phyloP scores from a whole-genome alignment of 768 basidiomycete species.

The Rhodotorula taiwanensis region DNA sequence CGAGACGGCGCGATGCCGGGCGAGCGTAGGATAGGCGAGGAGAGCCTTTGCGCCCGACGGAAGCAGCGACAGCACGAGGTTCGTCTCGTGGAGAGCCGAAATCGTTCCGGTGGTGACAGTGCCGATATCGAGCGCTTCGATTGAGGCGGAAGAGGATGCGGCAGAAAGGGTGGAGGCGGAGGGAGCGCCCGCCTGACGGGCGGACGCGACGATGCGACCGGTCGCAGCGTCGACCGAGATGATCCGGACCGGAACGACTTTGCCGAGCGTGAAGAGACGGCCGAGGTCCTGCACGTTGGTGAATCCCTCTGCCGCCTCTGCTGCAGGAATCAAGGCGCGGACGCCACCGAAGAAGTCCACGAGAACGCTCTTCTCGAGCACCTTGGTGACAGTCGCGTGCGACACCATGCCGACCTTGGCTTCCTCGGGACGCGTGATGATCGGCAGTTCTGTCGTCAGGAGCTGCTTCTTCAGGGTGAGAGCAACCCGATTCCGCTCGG shows the following conservation, averaged over 20 bases:
- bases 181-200: conserved; percentile 62
- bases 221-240: conserved; percentile 57
- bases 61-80: conserved; percentile 65
- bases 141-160: conserved; percentile 58
- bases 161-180: conserved; percentile 40
- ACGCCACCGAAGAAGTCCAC: conserved; percentile 88
- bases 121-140: conserved; percentile 61
- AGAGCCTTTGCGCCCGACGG: conserved; percentile 56
- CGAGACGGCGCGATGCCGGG: conserved; percentile 65
- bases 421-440: conserved; percentile 61
- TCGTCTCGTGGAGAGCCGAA: conserved; percentile 76
- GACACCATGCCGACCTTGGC: conserved; percentile 63
- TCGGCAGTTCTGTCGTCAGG: conserved; percentile 67
- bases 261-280: conserved; percentile 67
- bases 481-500: conserved; percentile 68
- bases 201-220: conserved; percentile 69
- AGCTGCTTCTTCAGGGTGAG: conserved; percentile 88
- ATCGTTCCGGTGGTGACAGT: conserved; percentile 52
- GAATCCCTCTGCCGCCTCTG: conserved; percentile 61
- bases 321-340: conserved; percentile 69
- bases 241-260: conserved; percentile 76
- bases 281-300: conserved; percentile 39
- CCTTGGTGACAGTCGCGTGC: conserved; percentile 74
- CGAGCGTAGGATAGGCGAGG: conserved; percentile 78
- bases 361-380: conserved; percentile 69